Conservation (phyloP, 345 rosid genomes). For the sweet orange (Citrus sinensis) region DVS_A1.0 CM039166.1:24408501-24409000, state of each 20-base stretch:
- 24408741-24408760: too few species aligned
- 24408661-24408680: too few species aligned
- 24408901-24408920: neutral
- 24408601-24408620: neutral
- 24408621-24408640: neutral
- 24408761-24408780: too few species aligned
- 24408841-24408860: too few species aligned
- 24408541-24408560: neutral
- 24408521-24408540: constrained; percentile 38
- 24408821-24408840: too few species aligned
- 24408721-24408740: neutral
- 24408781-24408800: too few species aligned
- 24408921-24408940: neutral
- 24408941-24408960: neutral
- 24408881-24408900: neutral
- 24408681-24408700: neutral
- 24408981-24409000: neutral
- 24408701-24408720: too few species aligned
- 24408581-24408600: neutral
- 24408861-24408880: too few species aligned
- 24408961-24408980: neutral
- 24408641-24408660: neutral
- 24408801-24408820: too few species aligned
- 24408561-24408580: neutral
- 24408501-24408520: constrained; percentile 19